Base-by-base conservation (phyloP, 768 basidiomycete genomes). In the Boletus rubescentipes region DNA sequence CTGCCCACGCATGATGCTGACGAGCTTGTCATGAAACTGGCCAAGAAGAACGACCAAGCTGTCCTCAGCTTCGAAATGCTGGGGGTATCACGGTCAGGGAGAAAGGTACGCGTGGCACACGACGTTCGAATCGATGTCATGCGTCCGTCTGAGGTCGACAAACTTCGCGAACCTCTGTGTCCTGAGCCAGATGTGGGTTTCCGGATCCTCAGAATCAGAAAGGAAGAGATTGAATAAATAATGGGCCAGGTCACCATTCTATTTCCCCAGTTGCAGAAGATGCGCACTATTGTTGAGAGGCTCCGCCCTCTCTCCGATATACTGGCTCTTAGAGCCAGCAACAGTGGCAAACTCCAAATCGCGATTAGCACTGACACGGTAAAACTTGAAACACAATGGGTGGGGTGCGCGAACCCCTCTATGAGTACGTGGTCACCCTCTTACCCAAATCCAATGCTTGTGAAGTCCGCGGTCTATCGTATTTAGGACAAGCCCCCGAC, bases 61-160 rank as follows among this genome's bases (percentile, higher is more conserved):
- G 81, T 90, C 32, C 77, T 93, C 10, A 84, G 80, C 43, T 89
- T 93, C 55, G 89, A 89, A 60, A 89, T 93, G 54, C 77, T 74
- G 40, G 85, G 83, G 0, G 70, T 80, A 47, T 86, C 84, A 10
- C 74, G 83, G n/a, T 75, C 81, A 29, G 89, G 89, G 6, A 76
- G 84, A 54, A 76, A 70, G 39, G 79, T 91, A 37, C 77, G 80
- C 41, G 81, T 94, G 20, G 75, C 81, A 0, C 91, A 95, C 65
- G 91, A 93, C 62, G 89, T 94, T 29, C 79, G 81, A 59, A 88
- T 94, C 52, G 88, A 89, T 46, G 85, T 95, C 9, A 79, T 91
- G 81, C 83, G 83, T 52, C 87, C 87, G 1, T 73, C 75, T 0
- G 93, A 94, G 53, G 82, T 89, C 11, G 84, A 80, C 18, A 82